Percentiles rank a stretch among this genome's conserved stretches.
These are phyloP conservation scores for Kurtzmaniella quercitrusa DNA, from an alignment of 1,139 yeast genomes.

Conservation along the genomic window DNA sequence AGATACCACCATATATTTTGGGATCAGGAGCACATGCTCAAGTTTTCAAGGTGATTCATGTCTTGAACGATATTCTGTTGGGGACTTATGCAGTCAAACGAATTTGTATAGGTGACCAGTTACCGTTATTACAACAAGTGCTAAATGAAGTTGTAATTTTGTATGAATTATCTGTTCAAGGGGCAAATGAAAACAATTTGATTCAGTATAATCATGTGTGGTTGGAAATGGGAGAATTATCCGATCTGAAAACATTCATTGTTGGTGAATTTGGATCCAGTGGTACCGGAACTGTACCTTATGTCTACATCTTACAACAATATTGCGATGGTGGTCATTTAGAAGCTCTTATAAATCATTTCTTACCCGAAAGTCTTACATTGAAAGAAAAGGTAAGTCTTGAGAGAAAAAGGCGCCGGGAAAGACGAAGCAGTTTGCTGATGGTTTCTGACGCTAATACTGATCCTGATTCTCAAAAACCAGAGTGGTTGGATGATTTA, in stretches of 20 bases:
- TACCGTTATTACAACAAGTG: slow-evolving; percentile 63
- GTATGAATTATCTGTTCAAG: slow-evolving; percentile 40
- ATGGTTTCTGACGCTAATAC: slow-evolving; percentile 14
- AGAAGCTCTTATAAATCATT: slow-evolving; percentile 57
- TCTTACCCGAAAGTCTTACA: slow-evolving; percentile 20
- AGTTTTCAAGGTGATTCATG: slow-evolving; percentile 79
- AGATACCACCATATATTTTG: slow-evolving; percentile 35
- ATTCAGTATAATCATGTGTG: slow-evolving; percentile 89
- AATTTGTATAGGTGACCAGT: slow-evolving; percentile 76
- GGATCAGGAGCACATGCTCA: slow-evolving; percentile 86
- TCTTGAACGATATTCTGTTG: slow-evolving; percentile 61
- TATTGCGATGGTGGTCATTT: slow-evolving; percentile 86
- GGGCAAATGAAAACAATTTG: slow-evolving; percentile 51
- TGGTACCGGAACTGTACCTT: slow-evolving; percentile 48
- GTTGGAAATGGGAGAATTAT: slow-evolving; percentile 69
- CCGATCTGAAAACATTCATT: slow-evolving; percentile 36
- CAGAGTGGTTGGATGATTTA: slow-evolving; percentile 25
- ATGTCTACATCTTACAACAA: slow-evolving; percentile 79
- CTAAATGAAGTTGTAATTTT: slow-evolving; percentile 72
- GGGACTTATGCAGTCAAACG: slow-evolving; percentile 84
- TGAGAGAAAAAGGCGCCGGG: slow-evolving; percentile 16
- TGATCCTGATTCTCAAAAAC: slow-evolving; percentile 22
- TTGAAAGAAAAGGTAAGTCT: slow-evolving; percentile 25
- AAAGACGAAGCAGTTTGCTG: slow-evolving; percentile 6
- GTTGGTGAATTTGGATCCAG: slow-evolving; percentile 31